Conservation (phyloP, 1,284 basidiomycete species). For the Pseudozyma sp. region DNA sequence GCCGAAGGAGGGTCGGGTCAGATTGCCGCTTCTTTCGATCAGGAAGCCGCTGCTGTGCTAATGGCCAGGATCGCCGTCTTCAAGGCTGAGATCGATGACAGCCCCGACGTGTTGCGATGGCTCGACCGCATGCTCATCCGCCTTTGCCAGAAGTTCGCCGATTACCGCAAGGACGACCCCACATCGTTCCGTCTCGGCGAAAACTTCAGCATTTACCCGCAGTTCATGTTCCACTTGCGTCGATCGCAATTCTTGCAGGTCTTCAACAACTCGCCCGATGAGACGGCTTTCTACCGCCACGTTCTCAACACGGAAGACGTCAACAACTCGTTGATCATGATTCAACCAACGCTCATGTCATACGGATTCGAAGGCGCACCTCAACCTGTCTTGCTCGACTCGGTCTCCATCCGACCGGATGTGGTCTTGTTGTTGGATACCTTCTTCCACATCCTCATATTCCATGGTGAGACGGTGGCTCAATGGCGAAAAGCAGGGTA, state of each 20-base stretch:
- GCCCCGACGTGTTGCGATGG: conserved; percentile 96
- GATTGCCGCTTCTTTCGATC: conserved; percentile 95
- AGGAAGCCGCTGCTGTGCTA: conserved; percentile 96
- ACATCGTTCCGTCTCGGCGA: conserved; percentile 91
- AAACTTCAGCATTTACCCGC: conserved; percentile 99
- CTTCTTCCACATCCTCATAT: conserved; percentile 99
- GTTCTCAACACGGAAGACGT: conserved; percentile 97
- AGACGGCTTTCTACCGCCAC: conserved; percentile 99
- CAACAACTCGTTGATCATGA: conserved; percentile 99
- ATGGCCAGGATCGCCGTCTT: conserved; percentile 99
- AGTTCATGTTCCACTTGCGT: conserved; percentile 99
- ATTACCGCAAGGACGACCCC: conserved; percentile 98
- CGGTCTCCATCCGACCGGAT: conserved; percentile 96
- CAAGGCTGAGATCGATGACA: conserved; percentile 99
- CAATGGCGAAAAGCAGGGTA: conserved; percentile 99
- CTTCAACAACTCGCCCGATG: conserved; percentile 99
- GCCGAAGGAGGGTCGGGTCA: conserved; percentile 94
- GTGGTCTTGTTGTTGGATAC: conserved; percentile 98
- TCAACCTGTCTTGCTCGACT: conserved; percentile 95
- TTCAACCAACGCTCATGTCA: conserved; percentile 99
- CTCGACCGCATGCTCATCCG: conserved; percentile 98
- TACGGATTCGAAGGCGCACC: conserved; percentile 92
- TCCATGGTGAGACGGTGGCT: conserved; percentile 96
- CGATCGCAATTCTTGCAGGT: conserved; percentile 99
- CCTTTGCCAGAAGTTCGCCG: conserved; percentile 98